These are phyloP conservation scores for Actinidia arguta DNA, from an alignment of 179 eudicot genomes.

Conservation along the genomic window DNA sequence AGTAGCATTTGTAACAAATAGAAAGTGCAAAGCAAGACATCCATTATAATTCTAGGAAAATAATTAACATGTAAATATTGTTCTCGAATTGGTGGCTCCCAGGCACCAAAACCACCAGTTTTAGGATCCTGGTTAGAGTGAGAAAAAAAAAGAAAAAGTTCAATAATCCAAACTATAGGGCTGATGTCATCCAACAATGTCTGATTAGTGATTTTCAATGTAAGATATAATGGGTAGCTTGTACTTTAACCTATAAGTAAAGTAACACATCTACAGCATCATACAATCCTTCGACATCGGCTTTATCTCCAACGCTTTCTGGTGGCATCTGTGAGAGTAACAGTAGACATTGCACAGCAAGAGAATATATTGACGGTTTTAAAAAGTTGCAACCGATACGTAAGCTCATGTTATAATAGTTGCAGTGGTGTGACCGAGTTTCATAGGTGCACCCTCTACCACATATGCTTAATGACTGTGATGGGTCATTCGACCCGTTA, in stretches of 20 bases:
- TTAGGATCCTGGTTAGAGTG: neutral
- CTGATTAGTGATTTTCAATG: too few species aligned
- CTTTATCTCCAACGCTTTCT: slow-evolving; percentile 32
- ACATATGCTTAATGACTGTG: too few species aligned
- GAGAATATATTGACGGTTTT: too few species aligned
- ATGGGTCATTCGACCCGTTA: too few species aligned
- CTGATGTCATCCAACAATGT: too few species aligned
- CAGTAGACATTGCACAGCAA: slow-evolving; percentile 14
- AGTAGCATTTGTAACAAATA: neutral
- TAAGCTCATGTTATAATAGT: too few species aligned
- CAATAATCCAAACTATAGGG: too few species aligned
- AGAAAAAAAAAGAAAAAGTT: neutral
- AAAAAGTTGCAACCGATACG: too few species aligned
- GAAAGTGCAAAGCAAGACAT: neutral
- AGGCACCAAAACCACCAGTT: slow-evolving; percentile 26
- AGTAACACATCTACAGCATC: slow-evolving; percentile 18
- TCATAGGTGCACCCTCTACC: too few species aligned
- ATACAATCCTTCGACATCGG: slow-evolving; percentile 17
- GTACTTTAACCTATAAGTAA: slow-evolving; percentile 5
- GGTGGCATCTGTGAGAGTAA: slow-evolving; percentile 33
- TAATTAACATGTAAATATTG: slow-evolving; percentile 11
- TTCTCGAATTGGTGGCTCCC: slow-evolving; percentile 24
- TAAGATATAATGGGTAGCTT: too few species aligned
- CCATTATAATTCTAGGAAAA: too few species aligned
- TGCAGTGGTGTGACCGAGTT: too few species aligned